phyloP scores from a whole-genome alignment of 495 filamentous ascomycete species.

The Clohesyomyces aquaticus region DNA sequence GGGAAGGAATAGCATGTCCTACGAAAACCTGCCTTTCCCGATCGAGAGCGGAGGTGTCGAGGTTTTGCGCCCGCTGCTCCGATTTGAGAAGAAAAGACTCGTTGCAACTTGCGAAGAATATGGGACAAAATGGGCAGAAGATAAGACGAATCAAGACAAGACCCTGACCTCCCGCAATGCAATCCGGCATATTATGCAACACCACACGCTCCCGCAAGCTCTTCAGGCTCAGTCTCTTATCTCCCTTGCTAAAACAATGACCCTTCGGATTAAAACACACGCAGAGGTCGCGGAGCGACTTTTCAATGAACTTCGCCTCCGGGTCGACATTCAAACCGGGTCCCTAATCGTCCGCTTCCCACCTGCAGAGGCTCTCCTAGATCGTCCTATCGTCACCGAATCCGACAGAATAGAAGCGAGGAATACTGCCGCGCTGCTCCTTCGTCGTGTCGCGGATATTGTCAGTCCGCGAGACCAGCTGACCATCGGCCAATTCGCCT shows the following conservation, averaged over 20 bases:
- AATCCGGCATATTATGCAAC: constrained; percentile 63
- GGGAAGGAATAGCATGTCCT: constrained; percentile 24
- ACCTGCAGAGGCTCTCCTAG: constrained; percentile 10
- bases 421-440: constrained; percentile 20
- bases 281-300: constrained; percentile 35
- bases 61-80: constrained; percentile 75
- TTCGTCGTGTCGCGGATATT: constrained; percentile 14
- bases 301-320: constrained; percentile 23
- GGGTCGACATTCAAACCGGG: constrained; percentile 30
- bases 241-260: constrained; percentile 52
- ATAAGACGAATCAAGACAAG: constrained; percentile 80
- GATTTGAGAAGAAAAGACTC: constrained; percentile 71
- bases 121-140: constrained; percentile 74
- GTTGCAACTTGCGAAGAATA: constrained; percentile 71
- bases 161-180: constrained; percentile 81
- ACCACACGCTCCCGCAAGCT: constrained; percentile 67
- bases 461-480: constrained; percentile 3
- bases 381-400: constrained; percentile 12
- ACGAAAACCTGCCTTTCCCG: constrained; percentile 34
- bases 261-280: constrained; percentile 41
- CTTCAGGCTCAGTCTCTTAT: constrained; percentile 68
- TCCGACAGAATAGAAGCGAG: constrained; percentile 17
- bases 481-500: constrained; percentile 4
- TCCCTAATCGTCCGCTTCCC: constrained; percentile 33
- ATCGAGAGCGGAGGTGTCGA: constrained; percentile 71